Evolutionary conservation across 768 basidiomycete genomes (phyloP).

Genomic region (Xerocomellus amylosporus): DNA sequence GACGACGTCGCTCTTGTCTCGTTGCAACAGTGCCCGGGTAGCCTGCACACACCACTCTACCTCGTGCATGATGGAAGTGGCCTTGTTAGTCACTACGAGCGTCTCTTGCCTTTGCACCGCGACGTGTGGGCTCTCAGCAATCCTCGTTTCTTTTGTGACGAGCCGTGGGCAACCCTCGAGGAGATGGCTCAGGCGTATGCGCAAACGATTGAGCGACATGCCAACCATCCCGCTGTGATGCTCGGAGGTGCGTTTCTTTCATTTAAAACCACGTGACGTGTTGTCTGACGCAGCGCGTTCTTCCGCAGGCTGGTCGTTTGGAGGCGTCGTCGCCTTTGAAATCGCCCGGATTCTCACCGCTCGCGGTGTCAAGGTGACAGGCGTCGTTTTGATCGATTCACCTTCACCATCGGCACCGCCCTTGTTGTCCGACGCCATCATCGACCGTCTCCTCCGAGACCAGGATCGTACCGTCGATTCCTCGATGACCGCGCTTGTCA

Average conservation of each 20-base stretch:
- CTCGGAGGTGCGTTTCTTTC: slow-evolving; percentile 52
- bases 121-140: slow-evolving; percentile 62
- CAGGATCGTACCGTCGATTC: slow-evolving; percentile 28
- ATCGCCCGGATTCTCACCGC: slow-evolving; percentile 46
- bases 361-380: slow-evolving; percentile 45
- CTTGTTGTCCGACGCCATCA: slow-evolving; percentile 49
- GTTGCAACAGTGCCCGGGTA: slow-evolving; percentile 36
- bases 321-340: slow-evolving; percentile 71
- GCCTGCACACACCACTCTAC: slow-evolving; percentile 44
- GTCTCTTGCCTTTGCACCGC: slow-evolving; percentile 46
- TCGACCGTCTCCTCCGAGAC: slow-evolving; percentile 45
- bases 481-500: slow-evolving; percentile 37
- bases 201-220: slow-evolving; percentile 35
- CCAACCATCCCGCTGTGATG: slow-evolving; percentile 39
- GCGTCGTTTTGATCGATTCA: slow-evolving; percentile 65
- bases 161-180: slow-evolving; percentile 46
- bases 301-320: slow-evolving; percentile 71
- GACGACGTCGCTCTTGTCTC: slow-evolving; percentile 32
- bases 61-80: slow-evolving; percentile 78
- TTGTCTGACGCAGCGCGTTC: background rate
- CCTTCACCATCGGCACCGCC: slow-evolving; percentile 54
- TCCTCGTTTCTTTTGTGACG: slow-evolving; percentile 44
- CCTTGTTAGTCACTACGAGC: slow-evolving; percentile 48
- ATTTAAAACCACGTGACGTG: background rate
- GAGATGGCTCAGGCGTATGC: slow-evolving; percentile 57